phyloP scores from a whole-genome alignment of 2,329 filamentous ascomycete genomes.

The Stagonosporopsis vannaccii region DNA sequence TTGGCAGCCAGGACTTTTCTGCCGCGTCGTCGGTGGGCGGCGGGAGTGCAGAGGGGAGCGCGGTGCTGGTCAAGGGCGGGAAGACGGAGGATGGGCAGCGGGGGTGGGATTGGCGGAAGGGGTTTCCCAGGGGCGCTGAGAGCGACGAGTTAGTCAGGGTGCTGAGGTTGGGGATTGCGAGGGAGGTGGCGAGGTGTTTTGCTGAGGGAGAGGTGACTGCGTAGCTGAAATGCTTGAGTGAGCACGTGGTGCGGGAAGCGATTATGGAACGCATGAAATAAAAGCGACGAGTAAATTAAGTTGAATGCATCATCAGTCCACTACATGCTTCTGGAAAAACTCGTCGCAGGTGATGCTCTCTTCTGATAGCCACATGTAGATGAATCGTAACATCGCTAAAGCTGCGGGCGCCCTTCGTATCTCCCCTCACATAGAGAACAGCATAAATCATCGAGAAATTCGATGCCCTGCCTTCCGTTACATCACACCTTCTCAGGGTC shows the following conservation, averaged over 20 bases:
- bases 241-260: too few species aligned
- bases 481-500: constrained; percentile 68
- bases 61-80: constrained; percentile 52
- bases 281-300: too few species aligned
- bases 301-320: too few species aligned
- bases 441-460: neutral
- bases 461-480: neutral
- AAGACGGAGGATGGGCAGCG: constrained; percentile 57
- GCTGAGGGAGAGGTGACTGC: constrained; percentile 66
- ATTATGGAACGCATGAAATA: too few species aligned
- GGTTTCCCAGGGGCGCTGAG: constrained; percentile 63
- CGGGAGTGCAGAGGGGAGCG: constrained; percentile 54
- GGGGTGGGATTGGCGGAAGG: constrained; percentile 76
- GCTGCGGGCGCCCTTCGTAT: neutral
- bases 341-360: too few species aligned
- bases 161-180: constrained; percentile 75
- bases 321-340: too few species aligned
- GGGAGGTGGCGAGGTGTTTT: constrained; percentile 76
- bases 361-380: neutral
- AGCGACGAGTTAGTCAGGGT: constrained; percentile 75
- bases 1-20: constrained; percentile 73
- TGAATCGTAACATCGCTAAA: neutral
- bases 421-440: neutral
- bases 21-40: constrained; percentile 4
- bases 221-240: too few species aligned